Evolutionary conservation across 2,329 filamentous ascomycete species (phyloP), one percentile per base, ranked within the genome.

Genomic region (Leptographium lundbergii): DNA sequence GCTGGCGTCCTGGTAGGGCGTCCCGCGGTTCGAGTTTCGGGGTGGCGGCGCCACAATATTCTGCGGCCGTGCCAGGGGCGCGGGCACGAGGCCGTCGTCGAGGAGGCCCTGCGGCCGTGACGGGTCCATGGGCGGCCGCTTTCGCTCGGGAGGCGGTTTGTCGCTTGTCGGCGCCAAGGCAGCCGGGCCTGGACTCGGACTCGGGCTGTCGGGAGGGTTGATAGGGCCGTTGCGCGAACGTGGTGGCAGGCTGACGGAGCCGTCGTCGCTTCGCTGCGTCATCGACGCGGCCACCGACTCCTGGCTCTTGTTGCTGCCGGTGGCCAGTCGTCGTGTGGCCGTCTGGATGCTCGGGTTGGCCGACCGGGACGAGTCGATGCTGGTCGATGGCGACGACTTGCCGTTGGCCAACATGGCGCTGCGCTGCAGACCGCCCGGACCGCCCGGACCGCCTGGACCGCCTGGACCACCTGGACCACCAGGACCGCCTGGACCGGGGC

Each of bases 71-170:
- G 69, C 69, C 29, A 84, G 66, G 6, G 81, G 81, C 4, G 79
- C 81, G 7, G 81, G 81, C 3, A 84, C 80, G 42, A 84, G 69
- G 57, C 81, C 77, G 54, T 75, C 76, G 63, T 84, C 76, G 17
- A 67, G 68, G 48, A 67, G 63, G 54, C 71, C 76, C 56, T 76
- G 73, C 9, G 80, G 79, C 36, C 80, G 74, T 7, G 78, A 70
- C 9, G 80, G 77, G 61, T 85, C 80, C 82, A 88, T 86, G 0
- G 84, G 82, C 2, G 85, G 85, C 55, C 85, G 74, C 68, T 79
- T 84, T 62, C 85, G 76, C 64, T 87, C 84, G 0, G 85, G 85
- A 0, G 81, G 77, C 1, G 81, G 77, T 39, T 74, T 75, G 25
- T 78, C 72, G 42, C 77, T 77, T 9, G 13, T 29, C 2, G 34